phyloP scores from a whole-genome alignment of 2,329 filamentous ascomycete species.

The Curvularia sp. region DNA sequence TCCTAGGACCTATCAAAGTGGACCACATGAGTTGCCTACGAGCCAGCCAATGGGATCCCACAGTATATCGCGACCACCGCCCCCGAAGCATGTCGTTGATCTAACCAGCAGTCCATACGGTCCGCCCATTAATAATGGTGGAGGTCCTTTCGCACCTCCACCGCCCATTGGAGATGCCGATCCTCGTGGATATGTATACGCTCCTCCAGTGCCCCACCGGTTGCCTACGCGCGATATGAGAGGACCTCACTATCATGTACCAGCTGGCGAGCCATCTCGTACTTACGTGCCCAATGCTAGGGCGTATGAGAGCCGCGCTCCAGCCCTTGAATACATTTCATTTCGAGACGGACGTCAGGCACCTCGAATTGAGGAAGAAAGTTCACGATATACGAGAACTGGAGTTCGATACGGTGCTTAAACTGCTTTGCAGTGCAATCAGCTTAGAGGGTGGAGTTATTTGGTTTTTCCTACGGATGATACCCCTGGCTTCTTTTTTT shows the following conservation, averaged over 20 bases:
- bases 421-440: slow-evolving; percentile 21
- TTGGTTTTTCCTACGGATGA: slow-evolving; percentile 30
- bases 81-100: slow-evolving; percentile 30
- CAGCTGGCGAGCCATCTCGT: slow-evolving; percentile 17
- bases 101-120: slow-evolving; percentile 37
- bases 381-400: slow-evolving; percentile 19
- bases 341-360: slow-evolving; percentile 20
- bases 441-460: slow-evolving; percentile 20
- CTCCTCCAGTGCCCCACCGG: slow-evolving; percentile 21
- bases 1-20: slow-evolving; percentile 6
- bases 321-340: slow-evolving; percentile 20
- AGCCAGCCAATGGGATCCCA: slow-evolving; percentile 20
- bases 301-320: slow-evolving; percentile 23
- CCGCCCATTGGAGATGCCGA: slow-evolving; percentile 15
- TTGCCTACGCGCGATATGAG: slow-evolving; percentile 27
- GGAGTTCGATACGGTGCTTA: slow-evolving; percentile 24
- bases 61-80: slow-evolving; percentile 20
- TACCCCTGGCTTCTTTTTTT: slow-evolving; percentile 34
- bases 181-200: slow-evolving; percentile 22
- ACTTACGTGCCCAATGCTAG: slow-evolving; percentile 23
- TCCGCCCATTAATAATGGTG: slow-evolving; percentile 12
- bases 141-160: slow-evolving; percentile 13
- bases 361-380: slow-evolving; percentile 18
- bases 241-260: slow-evolving; percentile 27
- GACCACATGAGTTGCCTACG: slow-evolving; percentile 6